These are phyloP conservation scores for Tripidium arundinaceum DNA, from an alignment of 202 grass and related monocot species.

Conservation along the genomic window DNA sequence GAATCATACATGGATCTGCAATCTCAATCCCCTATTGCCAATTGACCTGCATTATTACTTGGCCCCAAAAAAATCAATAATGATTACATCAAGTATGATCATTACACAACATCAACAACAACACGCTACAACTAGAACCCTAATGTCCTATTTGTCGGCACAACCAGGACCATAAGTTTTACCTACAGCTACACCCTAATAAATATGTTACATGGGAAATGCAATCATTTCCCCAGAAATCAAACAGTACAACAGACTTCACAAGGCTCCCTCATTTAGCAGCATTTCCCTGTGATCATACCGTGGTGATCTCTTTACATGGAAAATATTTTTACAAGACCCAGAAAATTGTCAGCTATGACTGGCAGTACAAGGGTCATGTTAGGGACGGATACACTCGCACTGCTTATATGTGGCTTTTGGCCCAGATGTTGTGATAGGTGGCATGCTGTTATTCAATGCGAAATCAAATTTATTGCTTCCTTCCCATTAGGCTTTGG, in stretches of 20 bases:
- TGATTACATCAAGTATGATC: conserved; percentile 31
- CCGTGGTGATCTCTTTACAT: conserved; percentile 4
- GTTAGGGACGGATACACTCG: not conserved
- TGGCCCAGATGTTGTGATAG: not conserved
- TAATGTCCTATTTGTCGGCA: conserved; percentile 30
- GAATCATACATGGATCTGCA: not conserved
- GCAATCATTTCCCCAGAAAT: conserved; percentile 15
- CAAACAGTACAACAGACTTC: conserved; percentile 32
- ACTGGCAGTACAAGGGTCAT: not conserved
- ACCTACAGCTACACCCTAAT: conserved; percentile 50
- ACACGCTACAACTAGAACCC: conserved; percentile 30
- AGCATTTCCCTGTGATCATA: not conserved
- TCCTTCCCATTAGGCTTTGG: conserved; percentile 38
- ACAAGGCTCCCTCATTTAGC: conserved; percentile 8
- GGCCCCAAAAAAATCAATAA: conserved; percentile 29
- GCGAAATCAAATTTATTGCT: conserved; percentile 31
- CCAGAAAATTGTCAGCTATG: not conserved
- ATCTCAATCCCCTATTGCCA: not conserved
- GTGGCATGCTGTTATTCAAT: conserved; percentile 10
- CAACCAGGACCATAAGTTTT: conserved; percentile 30
- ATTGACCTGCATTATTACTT: conserved; percentile 32
- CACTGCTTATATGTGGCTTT: conserved; percentile 2
- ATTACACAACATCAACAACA: conserved; percentile 41
- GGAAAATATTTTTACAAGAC: conserved; percentile 10
- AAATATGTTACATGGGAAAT: conserved; percentile 45